Percentiles rank a stretch among this genome's conserved stretches.
Conservation (phyloP, 192 early-diverging fungal genomes). For the Rhizophlyctis rosea region DNA sequence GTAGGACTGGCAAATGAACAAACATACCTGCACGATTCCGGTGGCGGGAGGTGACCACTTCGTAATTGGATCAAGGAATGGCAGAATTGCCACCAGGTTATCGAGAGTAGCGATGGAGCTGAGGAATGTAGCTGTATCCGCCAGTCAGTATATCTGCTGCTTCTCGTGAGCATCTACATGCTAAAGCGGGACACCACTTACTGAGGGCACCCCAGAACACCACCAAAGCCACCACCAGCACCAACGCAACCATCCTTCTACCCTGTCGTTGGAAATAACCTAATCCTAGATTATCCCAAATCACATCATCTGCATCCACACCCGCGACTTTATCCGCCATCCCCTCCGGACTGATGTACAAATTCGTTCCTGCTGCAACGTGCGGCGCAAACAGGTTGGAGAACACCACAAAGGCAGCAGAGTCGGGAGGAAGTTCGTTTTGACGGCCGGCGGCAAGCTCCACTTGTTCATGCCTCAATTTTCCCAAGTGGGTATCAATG, state of each 20-base stretch:
- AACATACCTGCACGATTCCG: slow-evolving; percentile 62
- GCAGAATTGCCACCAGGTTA: background rate
- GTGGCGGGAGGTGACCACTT: slow-evolving; percentile 22
- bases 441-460: slow-evolving; percentile 37
- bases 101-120: slow-evolving; percentile 18
- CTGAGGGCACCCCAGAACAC: slow-evolving; percentile 73
- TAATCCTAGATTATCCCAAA: slow-evolving; percentile 77
- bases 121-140: slow-evolving; percentile 12
- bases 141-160: no score
- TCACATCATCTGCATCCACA: slow-evolving; percentile 70
- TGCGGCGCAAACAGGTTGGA: slow-evolving; percentile 71
- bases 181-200: no score
- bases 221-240: slow-evolving; percentile 52
- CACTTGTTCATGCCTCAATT: background rate
- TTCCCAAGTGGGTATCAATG: background rate
- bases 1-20: no score
- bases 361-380: slow-evolving; percentile 66
- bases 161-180: no score
- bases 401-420: slow-evolving; percentile 83
- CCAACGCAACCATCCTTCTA: slow-evolving; percentile 53
- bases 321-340: slow-evolving; percentile 66
- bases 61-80: slow-evolving; percentile 11
- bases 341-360: slow-evolving; percentile 56
- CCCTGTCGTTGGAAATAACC: slow-evolving; percentile 46
- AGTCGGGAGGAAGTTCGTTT: slow-evolving; percentile 42